These are phyloP conservation scores for Phalaenopsis hybrid DNA, from an alignment of 116 monocot genomes.

Conservation along the genomic window DNA sequence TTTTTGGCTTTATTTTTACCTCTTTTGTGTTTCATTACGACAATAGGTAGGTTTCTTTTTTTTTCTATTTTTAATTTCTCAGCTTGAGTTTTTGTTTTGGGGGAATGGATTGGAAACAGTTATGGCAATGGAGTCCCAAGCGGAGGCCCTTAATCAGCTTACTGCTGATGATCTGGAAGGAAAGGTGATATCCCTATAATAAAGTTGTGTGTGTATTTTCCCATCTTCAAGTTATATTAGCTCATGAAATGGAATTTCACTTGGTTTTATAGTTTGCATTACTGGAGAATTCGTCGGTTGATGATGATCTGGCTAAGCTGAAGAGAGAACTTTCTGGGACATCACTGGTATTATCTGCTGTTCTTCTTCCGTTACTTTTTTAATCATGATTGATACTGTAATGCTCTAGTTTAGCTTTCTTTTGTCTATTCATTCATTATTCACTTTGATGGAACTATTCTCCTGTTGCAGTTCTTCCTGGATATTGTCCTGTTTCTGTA, in stretches of 20 bases:
- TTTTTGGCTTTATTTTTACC: neutral
- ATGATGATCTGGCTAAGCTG: constrained; percentile 87
- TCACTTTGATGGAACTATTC: neutral
- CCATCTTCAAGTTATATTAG: neutral
- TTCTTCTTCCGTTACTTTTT: neutral
- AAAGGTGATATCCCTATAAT: constrained; percentile 46
- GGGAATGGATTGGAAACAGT: constrained; percentile 32
- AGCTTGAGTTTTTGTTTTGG: constrained; percentile 2
- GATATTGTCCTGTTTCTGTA: neutral
- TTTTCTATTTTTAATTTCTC: neutral
- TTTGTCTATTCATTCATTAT: neutral
- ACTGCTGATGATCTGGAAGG: constrained; percentile 94
- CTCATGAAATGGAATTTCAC: neutral
- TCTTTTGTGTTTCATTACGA: neutral
- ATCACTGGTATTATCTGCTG: constrained; percentile 49
- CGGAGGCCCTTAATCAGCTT: constrained; percentile 91
- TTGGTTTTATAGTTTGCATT: constrained; percentile 69
- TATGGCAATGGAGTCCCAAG: constrained; percentile 95
- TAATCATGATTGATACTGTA: neutral
- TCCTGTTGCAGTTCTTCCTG: neutral
- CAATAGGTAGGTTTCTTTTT: neutral
- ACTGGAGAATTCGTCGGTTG: constrained; percentile 86
- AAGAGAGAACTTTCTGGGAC: constrained; percentile 67
- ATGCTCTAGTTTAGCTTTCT: neutral
- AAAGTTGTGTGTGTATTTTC: constrained; percentile 2